Conservation (phyloP, 768 basidiomycete genomes). For the Pulveroboletus sp. region DNA sequence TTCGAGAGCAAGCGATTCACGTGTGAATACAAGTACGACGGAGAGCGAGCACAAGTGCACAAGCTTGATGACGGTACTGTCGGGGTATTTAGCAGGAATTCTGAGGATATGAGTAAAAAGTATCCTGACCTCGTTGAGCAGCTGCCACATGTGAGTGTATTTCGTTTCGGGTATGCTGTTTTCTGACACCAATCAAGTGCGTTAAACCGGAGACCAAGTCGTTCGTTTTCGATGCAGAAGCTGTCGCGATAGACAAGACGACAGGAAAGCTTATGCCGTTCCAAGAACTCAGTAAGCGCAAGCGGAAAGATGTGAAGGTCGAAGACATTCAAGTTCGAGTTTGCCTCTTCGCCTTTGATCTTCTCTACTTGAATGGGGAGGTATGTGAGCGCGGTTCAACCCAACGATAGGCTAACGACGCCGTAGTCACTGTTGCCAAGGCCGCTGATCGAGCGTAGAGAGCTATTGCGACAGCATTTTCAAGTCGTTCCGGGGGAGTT, state of each 20-base stretch:
- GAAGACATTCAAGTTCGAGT: constrained; percentile 98
- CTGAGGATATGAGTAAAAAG: constrained; percentile 99
- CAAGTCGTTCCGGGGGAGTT: constrained; percentile 85
- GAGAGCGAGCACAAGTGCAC: constrained; percentile 96
- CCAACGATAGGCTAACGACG: neutral
- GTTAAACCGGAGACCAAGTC: constrained; percentile 80
- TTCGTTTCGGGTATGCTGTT: neutral
- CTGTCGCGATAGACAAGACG: constrained; percentile 88
- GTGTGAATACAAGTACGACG: constrained; percentile 99
- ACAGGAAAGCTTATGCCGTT: constrained; percentile 92
- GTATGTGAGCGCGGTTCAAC: constrained; percentile 38
- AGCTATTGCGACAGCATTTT: constrained; percentile 78
- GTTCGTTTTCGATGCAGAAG: constrained; percentile 95
- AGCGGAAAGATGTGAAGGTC: constrained; percentile 96
- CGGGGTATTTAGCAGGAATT: constrained; percentile 94
- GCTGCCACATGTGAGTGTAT: constrained; percentile 64
- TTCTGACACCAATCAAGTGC: constrained; percentile 49
- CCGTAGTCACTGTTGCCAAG: constrained; percentile 78
- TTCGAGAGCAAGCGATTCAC: constrained; percentile 96
- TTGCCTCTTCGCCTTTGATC: constrained; percentile 94
- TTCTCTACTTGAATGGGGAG: constrained; percentile 96
- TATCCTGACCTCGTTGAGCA: constrained; percentile 98
- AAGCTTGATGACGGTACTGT: constrained; percentile 78
- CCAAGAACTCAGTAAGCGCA: constrained; percentile 92
- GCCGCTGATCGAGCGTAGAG: constrained; percentile 71